Percentiles rank a stretch among this genome's conserved stretches.
These are phyloP conservation scores for Liquidambar formosana DNA, from an alignment of 164 flowering plant genomes.

Conservation along the genomic window DNA sequence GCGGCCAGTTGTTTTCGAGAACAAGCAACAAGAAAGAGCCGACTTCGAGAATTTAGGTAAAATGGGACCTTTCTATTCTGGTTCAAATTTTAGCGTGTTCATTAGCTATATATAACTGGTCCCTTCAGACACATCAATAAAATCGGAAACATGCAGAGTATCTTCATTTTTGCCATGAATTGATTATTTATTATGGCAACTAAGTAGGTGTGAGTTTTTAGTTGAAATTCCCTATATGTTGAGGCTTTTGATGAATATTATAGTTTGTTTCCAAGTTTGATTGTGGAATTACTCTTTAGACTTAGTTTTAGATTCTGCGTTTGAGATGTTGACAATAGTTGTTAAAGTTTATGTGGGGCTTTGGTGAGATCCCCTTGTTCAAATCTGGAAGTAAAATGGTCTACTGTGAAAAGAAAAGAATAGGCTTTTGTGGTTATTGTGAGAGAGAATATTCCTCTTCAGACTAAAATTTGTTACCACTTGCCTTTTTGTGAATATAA, in stretches of 20 bases:
- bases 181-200: neutral
- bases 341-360: slow-evolving; percentile 11
- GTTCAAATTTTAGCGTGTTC: no score
- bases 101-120: no score
- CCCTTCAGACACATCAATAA: no score
- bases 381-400: slow-evolving; percentile 13
- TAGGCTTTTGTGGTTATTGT: slow-evolving; percentile 13
- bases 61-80: neutral
- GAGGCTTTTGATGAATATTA: neutral
- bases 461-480: neutral
- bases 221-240: neutral
- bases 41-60: slow-evolving; percentile 33
- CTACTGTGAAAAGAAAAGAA: slow-evolving; percentile 8
- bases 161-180: neutral
- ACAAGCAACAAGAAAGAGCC: slow-evolving; percentile 27
- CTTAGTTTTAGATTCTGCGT: no score
- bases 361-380: slow-evolving; percentile 14
- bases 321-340: neutral
- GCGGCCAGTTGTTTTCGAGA: slow-evolving; percentile 17
- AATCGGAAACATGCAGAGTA: no score
- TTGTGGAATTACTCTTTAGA: neutral
- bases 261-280: neutral
- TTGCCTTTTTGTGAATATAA: neutral
- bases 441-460: slow-evolving; percentile 18
- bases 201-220: neutral